phyloP scores from a whole-genome alignment of 2,329 filamentous ascomycete genomes.

The Plectosphaerella cucumerina region DNA sequence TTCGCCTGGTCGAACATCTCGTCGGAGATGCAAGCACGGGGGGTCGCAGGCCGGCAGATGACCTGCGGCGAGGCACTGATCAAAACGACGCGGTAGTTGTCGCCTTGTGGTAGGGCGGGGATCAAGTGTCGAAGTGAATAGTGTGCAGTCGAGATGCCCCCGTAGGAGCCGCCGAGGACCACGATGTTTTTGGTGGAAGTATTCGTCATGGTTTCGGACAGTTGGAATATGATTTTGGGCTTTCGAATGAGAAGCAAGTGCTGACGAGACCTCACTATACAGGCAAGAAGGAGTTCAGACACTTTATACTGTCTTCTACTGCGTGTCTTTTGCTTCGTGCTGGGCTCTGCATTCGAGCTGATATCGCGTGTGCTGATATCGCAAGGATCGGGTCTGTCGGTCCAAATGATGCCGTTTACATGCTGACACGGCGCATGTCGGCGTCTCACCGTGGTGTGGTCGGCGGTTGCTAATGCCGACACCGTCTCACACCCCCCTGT shows the following conservation, averaged over 20 bases:
- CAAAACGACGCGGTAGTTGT: constrained; percentile 35
- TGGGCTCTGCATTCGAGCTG: no score
- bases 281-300: no score
- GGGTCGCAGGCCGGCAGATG: constrained; percentile 38
- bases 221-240: neutral
- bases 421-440: no score
- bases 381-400: no score
- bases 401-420: no score
- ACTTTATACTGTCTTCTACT: no score
- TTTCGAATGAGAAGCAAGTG: neutral
- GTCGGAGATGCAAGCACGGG: constrained; percentile 42
- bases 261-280: neutral
- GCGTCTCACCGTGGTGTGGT: no score
- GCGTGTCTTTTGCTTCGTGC: no score
- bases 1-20: constrained; percentile 36
- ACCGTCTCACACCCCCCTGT: no score
- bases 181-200: constrained; percentile 37
- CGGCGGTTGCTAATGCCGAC: no score
- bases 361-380: no score
- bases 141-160: constrained; percentile 46
- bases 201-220: neutral
- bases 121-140: constrained; percentile 49
- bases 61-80: constrained; percentile 35
- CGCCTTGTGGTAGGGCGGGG: constrained; percentile 30
- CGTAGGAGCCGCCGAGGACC: constrained; percentile 50